Evolutionary conservation across 2,329 filamentous ascomycete genomes (phyloP).

Genomic region (Aspergillus niger): DNA sequence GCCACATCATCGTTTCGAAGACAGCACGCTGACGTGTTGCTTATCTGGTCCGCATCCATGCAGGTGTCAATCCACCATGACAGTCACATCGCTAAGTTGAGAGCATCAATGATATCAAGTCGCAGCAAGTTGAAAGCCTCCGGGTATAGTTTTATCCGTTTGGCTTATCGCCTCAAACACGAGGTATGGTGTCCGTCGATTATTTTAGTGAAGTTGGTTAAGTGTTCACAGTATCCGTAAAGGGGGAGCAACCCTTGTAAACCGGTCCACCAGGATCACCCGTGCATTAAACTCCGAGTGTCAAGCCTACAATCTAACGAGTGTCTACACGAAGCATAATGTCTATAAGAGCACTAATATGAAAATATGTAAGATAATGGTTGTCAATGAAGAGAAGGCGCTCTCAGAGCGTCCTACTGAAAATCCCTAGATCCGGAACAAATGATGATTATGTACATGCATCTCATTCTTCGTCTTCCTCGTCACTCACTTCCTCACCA

Average conservation of each 20-base stretch:
- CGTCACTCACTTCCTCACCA: slow-evolving; percentile 54
- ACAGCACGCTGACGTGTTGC: background rate
- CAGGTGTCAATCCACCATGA: background rate
- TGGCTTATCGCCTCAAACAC: background rate
- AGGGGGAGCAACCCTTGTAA: background rate
- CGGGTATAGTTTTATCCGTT: background rate
- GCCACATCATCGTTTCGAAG: background rate
- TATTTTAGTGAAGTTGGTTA: background rate
- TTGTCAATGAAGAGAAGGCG: background rate
- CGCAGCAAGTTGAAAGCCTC: background rate
- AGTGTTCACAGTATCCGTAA: background rate
- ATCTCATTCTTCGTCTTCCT: slow-evolving; percentile 39
- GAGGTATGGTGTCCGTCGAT: background rate
- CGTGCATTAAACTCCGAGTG: no score
- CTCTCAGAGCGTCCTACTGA: background rate
- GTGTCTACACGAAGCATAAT: no score
- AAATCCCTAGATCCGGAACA: background rate
- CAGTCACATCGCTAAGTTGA: background rate
- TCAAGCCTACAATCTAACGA: no score
- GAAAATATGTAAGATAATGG: no score
- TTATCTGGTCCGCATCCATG: background rate
- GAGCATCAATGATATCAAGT: no score
- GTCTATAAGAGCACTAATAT: background rate
- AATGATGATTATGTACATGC: background rate
- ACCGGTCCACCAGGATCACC: background rate